A percentile compares a stretch with the other conserved stretches of the same genome.
These are phyloP conservation scores for Actinomortierella wolfii DNA, from an alignment of 371 early-diverging fungal genomes.

Conservation along the genomic window DNA sequence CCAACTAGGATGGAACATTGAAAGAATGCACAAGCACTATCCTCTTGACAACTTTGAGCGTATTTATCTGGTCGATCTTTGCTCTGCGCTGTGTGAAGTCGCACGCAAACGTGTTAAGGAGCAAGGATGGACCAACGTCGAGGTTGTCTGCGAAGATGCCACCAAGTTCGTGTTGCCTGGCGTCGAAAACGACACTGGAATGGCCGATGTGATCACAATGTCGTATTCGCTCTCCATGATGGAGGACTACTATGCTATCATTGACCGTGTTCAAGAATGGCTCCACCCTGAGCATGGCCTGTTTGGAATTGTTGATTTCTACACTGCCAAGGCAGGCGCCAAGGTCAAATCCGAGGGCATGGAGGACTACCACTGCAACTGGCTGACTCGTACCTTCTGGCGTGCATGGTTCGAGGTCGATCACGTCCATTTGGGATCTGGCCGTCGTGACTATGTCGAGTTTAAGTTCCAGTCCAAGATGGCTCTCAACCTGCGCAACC, in stretches of 20 bases:
- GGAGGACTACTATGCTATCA: constrained; percentile 70
- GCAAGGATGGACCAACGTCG: constrained; percentile 81
- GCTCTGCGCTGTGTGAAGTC: constrained; percentile 80
- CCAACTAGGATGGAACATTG: constrained; percentile 80
- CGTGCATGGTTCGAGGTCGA: constrained; percentile 79
- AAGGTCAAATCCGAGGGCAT: constrained; percentile 53
- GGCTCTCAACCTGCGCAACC: constrained; percentile 73
- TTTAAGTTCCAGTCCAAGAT: constrained; percentile 82
- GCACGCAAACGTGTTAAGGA: constrained; percentile 76
- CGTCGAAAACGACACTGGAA: constrained; percentile 57
- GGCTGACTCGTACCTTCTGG: constrained; percentile 86
- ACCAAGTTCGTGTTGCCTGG: constrained; percentile 67
- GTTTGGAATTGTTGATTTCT: constrained; percentile 82
- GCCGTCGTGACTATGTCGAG: constrained; percentile 86
- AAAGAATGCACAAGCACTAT: constrained; percentile 76
- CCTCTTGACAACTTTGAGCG: constrained; percentile 77
- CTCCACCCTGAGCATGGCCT: constrained; percentile 71
- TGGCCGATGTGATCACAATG: constrained; percentile 78
- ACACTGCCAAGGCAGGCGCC: constrained; percentile 55
- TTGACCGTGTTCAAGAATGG: constrained; percentile 69
- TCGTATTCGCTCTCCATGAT: constrained; percentile 93
- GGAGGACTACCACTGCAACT: constrained; percentile 65
- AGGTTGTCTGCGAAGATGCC: constrained; percentile 83
- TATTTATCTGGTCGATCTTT: constrained; percentile 85
- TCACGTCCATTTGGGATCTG: constrained; percentile 77